These are phyloP conservation scores for Alternaria longipes DNA, from an alignment of 2,329 filamentous ascomycete genomes.

Conservation along the genomic window DNA sequence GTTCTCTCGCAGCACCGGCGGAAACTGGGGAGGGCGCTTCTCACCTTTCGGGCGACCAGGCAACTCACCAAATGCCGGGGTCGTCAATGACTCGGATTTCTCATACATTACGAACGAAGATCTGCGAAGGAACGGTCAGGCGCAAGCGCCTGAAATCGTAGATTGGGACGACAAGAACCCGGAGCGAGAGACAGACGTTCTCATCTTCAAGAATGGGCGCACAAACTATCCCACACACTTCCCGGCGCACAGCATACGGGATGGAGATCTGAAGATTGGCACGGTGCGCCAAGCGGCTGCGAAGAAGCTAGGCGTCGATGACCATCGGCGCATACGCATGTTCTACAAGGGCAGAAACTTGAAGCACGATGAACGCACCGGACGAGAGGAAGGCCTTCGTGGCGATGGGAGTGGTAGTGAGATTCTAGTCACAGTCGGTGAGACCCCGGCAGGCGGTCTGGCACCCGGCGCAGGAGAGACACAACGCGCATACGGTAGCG, in stretches of 20 bases:
- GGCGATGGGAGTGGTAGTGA: conserved; percentile 68
- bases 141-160: conserved; percentile 51
- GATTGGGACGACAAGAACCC: conserved; percentile 53
- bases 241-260: conserved; percentile 77
- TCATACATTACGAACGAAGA: conserved; percentile 85
- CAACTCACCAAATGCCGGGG: conserved; percentile 53
- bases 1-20: conserved; percentile 57
- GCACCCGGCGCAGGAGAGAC: conserved; percentile 50
- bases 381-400: conserved; percentile 66
- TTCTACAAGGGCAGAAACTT: conserved; percentile 77
- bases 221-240: conserved; percentile 75
- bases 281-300: conserved; percentile 74
- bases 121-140: conserved; percentile 59
- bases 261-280: conserved; percentile 73
- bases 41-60: conserved; percentile 59
- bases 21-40: conserved; percentile 56
- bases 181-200: conserved; percentile 70
- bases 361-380: conserved; percentile 68
- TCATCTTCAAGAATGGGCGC: conserved; percentile 74
- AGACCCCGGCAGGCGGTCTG: conserved; percentile 55
- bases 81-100: conserved; percentile 79
- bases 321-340: conserved; percentile 68
- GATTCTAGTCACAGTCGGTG: conserved; percentile 67
- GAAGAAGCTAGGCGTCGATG: conserved; percentile 70
- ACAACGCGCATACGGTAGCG: conserved; percentile 35